These are phyloP conservation scores for Chloranthus sessilifolius DNA, from an alignment of 164 flowering plant genomes.

Conservation along the genomic window DNA sequence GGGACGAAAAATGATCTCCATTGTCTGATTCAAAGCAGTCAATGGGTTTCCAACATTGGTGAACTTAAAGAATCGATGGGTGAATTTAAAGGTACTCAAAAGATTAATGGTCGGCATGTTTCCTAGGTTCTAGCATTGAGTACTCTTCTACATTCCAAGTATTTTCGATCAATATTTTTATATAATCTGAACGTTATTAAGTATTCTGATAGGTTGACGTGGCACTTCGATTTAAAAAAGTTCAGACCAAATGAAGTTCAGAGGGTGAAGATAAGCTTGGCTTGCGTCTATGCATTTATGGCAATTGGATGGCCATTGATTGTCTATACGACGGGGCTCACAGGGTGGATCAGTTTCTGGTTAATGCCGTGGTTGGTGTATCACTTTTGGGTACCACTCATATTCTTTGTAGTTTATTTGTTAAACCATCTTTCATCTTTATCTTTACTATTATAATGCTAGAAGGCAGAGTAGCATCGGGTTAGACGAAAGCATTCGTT, in stretches of 20 bases:
- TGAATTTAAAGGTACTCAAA: too few species aligned
- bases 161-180: not conserved
- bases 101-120: too few species aligned
- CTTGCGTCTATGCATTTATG: conserved; percentile 82
- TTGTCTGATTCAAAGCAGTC: too few species aligned
- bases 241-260: conserved; percentile 81
- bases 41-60: too few species aligned
- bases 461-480: too few species aligned
- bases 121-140: too few species aligned
- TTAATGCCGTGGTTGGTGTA: conserved; percentile 95
- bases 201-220: conserved; percentile 42
- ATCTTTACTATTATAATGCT: too few species aligned
- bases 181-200: not conserved
- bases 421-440: too few species aligned
- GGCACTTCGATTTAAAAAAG: conserved; percentile 84
- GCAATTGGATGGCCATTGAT: conserved; percentile 93
- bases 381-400: conserved; percentile 82
- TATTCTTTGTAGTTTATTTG: not conserved
- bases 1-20: too few species aligned
- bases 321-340: conserved; percentile 57
- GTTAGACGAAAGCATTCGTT: too few species aligned
- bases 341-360: conserved; percentile 96
- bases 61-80: too few species aligned
- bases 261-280: conserved; percentile 90
- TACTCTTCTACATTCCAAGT: not conserved